A percentile compares a stretch with the other conserved stretches of the same genome.
Evolutionary conservation across 495 filamentous ascomycete genomes (phyloP).

Genomic region (Hypoxylon perforatum): DNA sequence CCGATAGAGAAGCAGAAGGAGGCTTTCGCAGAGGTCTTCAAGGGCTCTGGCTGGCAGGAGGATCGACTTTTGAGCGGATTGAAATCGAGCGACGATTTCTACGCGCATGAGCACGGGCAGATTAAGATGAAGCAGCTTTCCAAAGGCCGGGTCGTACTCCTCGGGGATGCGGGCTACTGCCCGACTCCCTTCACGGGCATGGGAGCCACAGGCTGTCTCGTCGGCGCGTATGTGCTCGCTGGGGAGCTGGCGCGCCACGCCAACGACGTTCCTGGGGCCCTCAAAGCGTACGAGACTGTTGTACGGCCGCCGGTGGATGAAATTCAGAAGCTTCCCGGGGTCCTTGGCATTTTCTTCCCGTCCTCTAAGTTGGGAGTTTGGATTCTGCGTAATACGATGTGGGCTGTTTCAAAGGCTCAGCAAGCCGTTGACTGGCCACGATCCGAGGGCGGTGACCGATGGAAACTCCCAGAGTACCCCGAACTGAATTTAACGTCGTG

Average conservation of each 20-base stretch:
- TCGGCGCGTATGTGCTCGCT: slow-evolving; percentile 64
- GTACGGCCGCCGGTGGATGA: slow-evolving; percentile 53
- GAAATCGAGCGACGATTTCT: slow-evolving; percentile 31
- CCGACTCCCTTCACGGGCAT: slow-evolving; percentile 58
- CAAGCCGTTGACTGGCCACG: slow-evolving; percentile 36
- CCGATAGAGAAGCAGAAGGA: slow-evolving; percentile 27
- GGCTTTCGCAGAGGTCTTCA: slow-evolving; percentile 22
- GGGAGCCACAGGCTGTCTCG: slow-evolving; percentile 56
- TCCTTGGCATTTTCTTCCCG: slow-evolving; percentile 35
- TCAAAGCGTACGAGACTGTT: slow-evolving; percentile 51
- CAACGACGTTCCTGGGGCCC: slow-evolving; percentile 35
- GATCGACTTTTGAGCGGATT: slow-evolving; percentile 23
- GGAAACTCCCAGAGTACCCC: slow-evolving; percentile 56
- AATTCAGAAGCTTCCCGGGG: slow-evolving; percentile 44
- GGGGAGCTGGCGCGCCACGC: slow-evolving; percentile 58
- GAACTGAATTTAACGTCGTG: slow-evolving; percentile 40
- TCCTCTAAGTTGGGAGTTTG: slow-evolving; percentile 44
- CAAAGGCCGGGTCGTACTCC: slow-evolving; percentile 53
- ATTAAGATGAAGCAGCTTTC: slow-evolving; percentile 51
- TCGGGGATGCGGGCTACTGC: slow-evolving; percentile 66
- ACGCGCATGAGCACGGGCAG: slow-evolving; percentile 53
- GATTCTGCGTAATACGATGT: slow-evolving; percentile 43
- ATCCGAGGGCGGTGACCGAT: slow-evolving; percentile 40
- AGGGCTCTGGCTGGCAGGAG: slow-evolving; percentile 27
- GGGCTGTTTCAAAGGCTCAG: slow-evolving; percentile 47